Evolutionary conservation across 768 basidiomycete genomes (phyloP), one percentile per base, ranked within the genome.

Genomic region (Leucogyrophana mollusca): DNA sequence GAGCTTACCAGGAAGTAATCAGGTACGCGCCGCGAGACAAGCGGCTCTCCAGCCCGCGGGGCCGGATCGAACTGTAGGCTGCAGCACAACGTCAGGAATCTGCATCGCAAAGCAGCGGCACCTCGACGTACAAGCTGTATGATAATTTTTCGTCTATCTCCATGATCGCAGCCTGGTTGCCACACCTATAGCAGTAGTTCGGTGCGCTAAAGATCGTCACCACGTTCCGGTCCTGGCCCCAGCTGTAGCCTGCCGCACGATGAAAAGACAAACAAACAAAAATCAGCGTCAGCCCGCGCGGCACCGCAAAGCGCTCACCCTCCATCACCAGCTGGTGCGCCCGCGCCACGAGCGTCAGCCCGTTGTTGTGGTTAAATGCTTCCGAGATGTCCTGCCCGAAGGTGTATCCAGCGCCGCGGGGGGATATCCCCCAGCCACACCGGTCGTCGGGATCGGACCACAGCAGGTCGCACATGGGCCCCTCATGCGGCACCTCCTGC

Each of bases 61-160:
- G 96, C 96, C 62, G 96, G 96, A 72, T 99, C 96, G 70, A 98
- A 99, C 83, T 99, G 96, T 71, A 99, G 80, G 88, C 94, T 98
- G 57, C 13, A 20, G 41, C n/a, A 33, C 5, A 46, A 34, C 17
- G 38, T 30, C 37, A 43, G 27, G 37, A n/a, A 52, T 17, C 34
- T 38, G 13, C 20, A 10, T 24, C 35, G 17, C 25, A 52, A 42
- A 45, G 52, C 25, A 21, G 30, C 16, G 18, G n/a, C n/a, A n/a
- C n/a, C n/a, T n/a, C n/a, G n/a, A 79, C 87, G 42, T 57, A 90
- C 89, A 91, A 91, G 73, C 86, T 90, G 69, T 91, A 92, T 45
- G 89, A 90, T 83, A 91, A 76, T 79, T 93, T 93, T 83, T 93
- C 90, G 71, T 99, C 96, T 68, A 99, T 96, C 70, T 99, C 96